phyloP scores from a whole-genome alignment of 441 rosid genomes.

The Aquilaria agallochum region DNA sequence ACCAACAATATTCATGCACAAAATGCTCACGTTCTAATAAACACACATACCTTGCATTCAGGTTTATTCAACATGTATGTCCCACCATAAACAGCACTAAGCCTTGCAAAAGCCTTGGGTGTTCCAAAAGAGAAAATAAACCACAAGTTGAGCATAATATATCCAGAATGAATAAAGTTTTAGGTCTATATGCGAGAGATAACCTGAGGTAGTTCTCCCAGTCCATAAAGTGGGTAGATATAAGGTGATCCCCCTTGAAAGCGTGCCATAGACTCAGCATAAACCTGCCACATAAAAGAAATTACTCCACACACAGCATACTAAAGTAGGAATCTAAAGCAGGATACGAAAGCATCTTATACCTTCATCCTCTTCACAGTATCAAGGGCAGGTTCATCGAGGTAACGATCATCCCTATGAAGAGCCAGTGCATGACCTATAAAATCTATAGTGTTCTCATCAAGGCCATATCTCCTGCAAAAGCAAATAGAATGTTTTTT shows the following conservation, averaged over 20 bases:
- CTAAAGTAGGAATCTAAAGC: conserved; percentile 1
- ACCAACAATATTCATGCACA: not conserved
- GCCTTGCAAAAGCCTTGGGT: conserved; percentile 82
- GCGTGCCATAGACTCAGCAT: conserved; percentile 77
- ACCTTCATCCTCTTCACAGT: conserved; percentile 95
- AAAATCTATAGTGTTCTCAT: conserved; percentile 84
- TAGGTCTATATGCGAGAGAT: not conserved
- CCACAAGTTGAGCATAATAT: conserved; percentile 3
- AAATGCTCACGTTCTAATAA: conserved; percentile 4
- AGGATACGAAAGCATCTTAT: conserved; percentile 8
- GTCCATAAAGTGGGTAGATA: conserved; percentile 82
- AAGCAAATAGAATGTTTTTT: not conserved
- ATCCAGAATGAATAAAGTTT: not conserved
- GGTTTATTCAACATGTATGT: conserved; percentile 91
- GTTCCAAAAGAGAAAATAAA: conserved; percentile 15
- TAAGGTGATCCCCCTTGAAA: conserved; percentile 93
- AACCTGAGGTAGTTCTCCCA: conserved; percentile 96
- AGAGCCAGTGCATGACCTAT: conserved; percentile 94
- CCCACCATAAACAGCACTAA: conserved; percentile 95
- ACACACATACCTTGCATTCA: conserved; percentile 66
- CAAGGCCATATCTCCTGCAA: conserved; percentile 85
- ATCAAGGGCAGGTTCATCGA: conserved; percentile 79
- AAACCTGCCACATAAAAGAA: conserved; percentile 39
- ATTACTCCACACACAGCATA: conserved; percentile 1
- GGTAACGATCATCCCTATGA: conserved; percentile 73